Conservation (phyloP, 345 rosid genomes). For the Laguncularia racemosa region DNA sequence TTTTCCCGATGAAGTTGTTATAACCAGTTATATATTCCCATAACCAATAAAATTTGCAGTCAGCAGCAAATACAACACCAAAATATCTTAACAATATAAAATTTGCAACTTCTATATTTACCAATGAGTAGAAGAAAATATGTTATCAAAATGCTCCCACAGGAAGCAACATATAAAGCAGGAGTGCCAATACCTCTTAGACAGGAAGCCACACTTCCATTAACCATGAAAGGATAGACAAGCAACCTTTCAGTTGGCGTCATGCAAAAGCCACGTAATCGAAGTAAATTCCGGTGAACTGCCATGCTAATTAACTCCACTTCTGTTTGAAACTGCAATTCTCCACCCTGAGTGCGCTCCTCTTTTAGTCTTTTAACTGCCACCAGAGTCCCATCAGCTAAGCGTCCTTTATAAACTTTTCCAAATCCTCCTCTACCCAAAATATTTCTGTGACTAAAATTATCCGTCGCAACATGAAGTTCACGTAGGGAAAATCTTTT, state of each 20-base stretch:
- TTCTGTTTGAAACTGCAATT: slow-evolving; percentile 88
- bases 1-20: no score
- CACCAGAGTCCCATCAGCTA: slow-evolving; percentile 67
- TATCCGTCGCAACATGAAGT: slow-evolving; percentile 77
- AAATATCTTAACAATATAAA: neutral
- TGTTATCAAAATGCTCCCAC: neutral
- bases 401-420: slow-evolving; percentile 83
- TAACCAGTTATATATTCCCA: no score
- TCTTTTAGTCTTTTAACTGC: slow-evolving; percentile 90
- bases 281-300: slow-evolving; percentile 79
- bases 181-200: slow-evolving; percentile 73
- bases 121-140: no score
- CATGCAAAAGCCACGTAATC: slow-evolving; percentile 90
- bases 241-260: slow-evolving; percentile 88
- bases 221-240: slow-evolving; percentile 80
- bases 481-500: slow-evolving; percentile 83
- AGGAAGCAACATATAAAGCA: neutral
- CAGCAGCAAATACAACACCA: neutral
- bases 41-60: neutral
- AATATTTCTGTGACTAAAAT: slow-evolving; percentile 60
- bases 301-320: slow-evolving; percentile 97
- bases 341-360: slow-evolving; percentile 81
- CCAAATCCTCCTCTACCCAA: slow-evolving; percentile 92
- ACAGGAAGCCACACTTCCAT: slow-evolving; percentile 97
- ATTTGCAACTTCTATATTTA: neutral